These are phyloP conservation scores for Neoboletus magnificus DNA, from an alignment of 768 basidiomycete genomes.

Conservation along the genomic window DNA sequence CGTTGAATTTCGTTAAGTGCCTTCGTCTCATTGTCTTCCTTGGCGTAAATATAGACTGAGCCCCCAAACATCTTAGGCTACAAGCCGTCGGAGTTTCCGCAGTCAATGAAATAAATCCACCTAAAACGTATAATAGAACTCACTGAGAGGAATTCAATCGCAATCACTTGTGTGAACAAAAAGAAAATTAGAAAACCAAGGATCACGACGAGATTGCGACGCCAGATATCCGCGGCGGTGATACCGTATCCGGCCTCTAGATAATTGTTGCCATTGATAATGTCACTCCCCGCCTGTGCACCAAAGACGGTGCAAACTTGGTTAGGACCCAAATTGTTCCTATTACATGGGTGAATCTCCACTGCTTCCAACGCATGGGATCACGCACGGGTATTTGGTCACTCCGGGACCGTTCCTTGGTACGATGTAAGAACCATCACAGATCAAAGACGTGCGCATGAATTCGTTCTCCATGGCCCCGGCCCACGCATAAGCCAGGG, in stretches of 20 bases:
- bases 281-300: slow-evolving; percentile 49
- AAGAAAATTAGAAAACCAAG: slow-evolving; percentile 70
- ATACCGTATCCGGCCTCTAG: slow-evolving; percentile 53
- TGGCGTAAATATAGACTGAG: slow-evolving; percentile 57
- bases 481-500: slow-evolving; percentile 73
- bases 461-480: slow-evolving; percentile 87
- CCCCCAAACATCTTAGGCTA: slow-evolving; percentile 34
- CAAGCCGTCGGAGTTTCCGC: background rate
- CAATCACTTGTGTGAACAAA: slow-evolving; percentile 62
- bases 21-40: slow-evolving; percentile 52
- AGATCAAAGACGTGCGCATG: slow-evolving; percentile 57
- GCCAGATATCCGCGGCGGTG: slow-evolving; percentile 54
- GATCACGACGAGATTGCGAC: slow-evolving; percentile 65
- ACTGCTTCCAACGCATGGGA: background rate
- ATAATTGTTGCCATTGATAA: slow-evolving; percentile 61
- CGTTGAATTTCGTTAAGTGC: slow-evolving; percentile 51
- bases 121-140: slow-evolving; percentile 13
- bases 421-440: slow-evolving; percentile 62
- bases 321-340: slow-evolving; percentile 54
- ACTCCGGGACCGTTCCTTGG: slow-evolving; percentile 60
- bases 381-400: slow-evolving; percentile 60
- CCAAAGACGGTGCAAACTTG: slow-evolving; percentile 80
- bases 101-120: background rate
- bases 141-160: slow-evolving; percentile 64
- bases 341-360: slow-evolving; percentile 23